A percentile compares a stretch with the other conserved stretches of the same genome.
Conservation (phyloP, 768 basidiomycete genomes). For the Dioszegia hungarica region DNA sequence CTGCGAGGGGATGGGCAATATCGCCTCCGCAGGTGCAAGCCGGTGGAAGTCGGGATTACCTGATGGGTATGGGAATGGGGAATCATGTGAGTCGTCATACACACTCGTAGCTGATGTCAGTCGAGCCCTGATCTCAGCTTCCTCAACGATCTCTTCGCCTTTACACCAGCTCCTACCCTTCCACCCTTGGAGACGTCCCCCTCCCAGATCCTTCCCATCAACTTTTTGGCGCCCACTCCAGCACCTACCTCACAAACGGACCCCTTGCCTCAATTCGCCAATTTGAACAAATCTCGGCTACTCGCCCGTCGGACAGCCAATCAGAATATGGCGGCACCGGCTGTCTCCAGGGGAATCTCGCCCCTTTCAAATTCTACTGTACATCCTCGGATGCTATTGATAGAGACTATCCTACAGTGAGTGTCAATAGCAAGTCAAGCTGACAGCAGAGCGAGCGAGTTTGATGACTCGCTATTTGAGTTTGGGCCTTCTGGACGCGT, state of each 20-base stretch:
- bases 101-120: not conserved
- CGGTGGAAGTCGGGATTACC: too few relatives aligned
- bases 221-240: not conserved
- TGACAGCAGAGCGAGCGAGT: conserved; percentile 13
- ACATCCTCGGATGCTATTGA: conserved; percentile 13
- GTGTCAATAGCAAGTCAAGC: not conserved
- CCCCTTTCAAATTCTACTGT: not conserved
- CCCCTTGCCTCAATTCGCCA: not conserved
- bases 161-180: conserved; percentile 6
- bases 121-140: not conserved
- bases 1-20: too few relatives aligned
- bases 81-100: not conserved
- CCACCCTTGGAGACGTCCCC: conserved; percentile 1
- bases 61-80: too few relatives aligned
- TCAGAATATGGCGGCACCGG: not conserved
- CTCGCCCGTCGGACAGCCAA: conserved; percentile 14
- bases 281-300: conserved; percentile 9
- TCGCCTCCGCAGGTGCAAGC: too few relatives aligned
- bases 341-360: not conserved
- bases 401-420: conserved; percentile 18
- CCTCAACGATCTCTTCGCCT: conserved; percentile 12
- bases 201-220: not conserved
- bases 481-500: conserved; percentile 26
- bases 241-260: not conserved
- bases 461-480: conserved; percentile 24